Base-by-base conservation (phyloP, 768 basidiomycete genomes). In the Fibroporia radiculosa region DNA sequence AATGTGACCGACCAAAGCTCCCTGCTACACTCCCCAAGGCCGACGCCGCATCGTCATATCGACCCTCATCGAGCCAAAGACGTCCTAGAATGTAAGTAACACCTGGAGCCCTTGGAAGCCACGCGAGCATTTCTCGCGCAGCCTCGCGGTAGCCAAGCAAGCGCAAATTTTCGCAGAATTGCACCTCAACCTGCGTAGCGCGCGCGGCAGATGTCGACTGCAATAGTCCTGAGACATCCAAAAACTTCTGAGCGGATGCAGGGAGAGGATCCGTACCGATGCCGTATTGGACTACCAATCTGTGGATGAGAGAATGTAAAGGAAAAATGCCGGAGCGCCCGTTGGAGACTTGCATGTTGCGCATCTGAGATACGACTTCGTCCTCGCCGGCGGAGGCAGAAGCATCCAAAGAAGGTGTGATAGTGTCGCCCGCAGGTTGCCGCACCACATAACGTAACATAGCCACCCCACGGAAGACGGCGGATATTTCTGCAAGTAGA, bases 91-190 rank as follows among this genome's bases (percentile, higher is more conserved):
- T 75, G 61, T 89, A 95, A 24, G 74, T 72, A 39, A 80, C 78
- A 3, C 77, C 86, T 22, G 91, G 78, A 13, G 84, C 84, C 37
- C 82, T 68, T 10, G 92, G 91, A 22, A 93, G 73, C 78, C 85
- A 85, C 19, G 78, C 77, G 36, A 89, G 64, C 44, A 87, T 67
- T 48, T 84, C 82, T 40, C 73, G 64, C 1, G 85, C 72, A 27
- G 76, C 68, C 47, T 75, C 70, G 46, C 71, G 67, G 55, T 84
- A 82, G 13, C 81, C 83, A 42, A 85, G 65, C 1, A 66, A 59
- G 28, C 85, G 71, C 35, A 95, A 70, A 23, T 70, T 66, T 50
- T 90, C 80, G 55, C 84, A 87, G 55, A 92, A 81, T 34, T 74
- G 54, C 24, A 84, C 76, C 61, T 95, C 93, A 37, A 69, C 72